Evolutionary conservation across 2,329 filamentous ascomycete species (phyloP), one percentile per base, ranked within the genome.

Genomic region (Microdochium paspali): DNA sequence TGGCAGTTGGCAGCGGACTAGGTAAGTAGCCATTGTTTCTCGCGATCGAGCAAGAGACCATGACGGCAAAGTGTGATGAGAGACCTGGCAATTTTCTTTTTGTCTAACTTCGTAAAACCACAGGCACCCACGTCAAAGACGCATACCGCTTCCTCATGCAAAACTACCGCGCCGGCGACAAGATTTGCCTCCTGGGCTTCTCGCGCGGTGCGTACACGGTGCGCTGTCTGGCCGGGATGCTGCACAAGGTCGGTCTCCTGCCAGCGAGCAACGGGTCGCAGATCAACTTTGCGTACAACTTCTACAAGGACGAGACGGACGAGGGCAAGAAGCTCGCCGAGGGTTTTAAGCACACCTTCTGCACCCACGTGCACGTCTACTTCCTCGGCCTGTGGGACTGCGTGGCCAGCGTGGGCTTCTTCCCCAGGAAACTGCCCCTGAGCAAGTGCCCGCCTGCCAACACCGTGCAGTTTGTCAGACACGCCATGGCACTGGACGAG

Each of bases 171-270:
- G 67, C 70, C 25, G 69, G 67, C 20, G 70, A 74, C 49, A 67
- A 68, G 42, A 72, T 74, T 23, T 74, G 66, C 52, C 62, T 74
- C 18, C 67, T 74, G 23, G 71, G 71, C 3, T 74, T 74, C 57
- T 73, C 69, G 0, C 59, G 71, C 49, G 72, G 70, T 13, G 68
- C 71, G 4, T 76, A 76, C 46, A 76, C 72, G 1, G 72, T 72
- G 15, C 65, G 72, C 3, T 76, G 73, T 47, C 59, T 76, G 3
- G 61, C 65, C 18, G 66, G 66, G 2, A 69, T 70, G 66, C 56
- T 69, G 7, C 66, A 69, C 55, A 69, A 69, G 51, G 66, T 69
- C 24, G 66, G 67, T 5, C 53, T 62, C 51, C 47, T 70, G 60
- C 55, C 54, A 3, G 48, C 48, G 12, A 47, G 48, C 42, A 49